Evolutionary conservation across 192 early-diverging fungal species (phyloP), one percentile per base, ranked within the genome.

Genomic region (Mortierella alpina): DNA sequence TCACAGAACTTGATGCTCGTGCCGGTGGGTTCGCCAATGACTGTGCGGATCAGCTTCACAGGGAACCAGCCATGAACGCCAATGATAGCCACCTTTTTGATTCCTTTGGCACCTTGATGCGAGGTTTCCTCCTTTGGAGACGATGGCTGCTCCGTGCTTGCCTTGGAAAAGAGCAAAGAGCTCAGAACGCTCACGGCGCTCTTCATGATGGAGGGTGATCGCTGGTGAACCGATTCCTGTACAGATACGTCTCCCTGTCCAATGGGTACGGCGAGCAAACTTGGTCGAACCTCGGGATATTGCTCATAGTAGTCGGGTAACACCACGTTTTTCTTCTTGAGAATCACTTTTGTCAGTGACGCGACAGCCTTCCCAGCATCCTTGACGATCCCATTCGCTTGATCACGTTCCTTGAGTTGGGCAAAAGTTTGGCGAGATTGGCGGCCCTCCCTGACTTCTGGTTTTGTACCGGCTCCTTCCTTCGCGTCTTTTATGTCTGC

Each of bases 41-140:
- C 88, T 71, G 85, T 89, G 56, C 90, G 84, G 49, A 93, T 86
- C 66, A 90, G 86, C 63, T 91, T 91, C 54, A 88, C 90, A 1
- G 97, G 97, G 72, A 97, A 98, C 95, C 95, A 97, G 7, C 96
- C 96, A 59, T 97, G 96, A 1, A 97, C 89, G 20, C 96, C 95
- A 54, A 98, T 88, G 8, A 98, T 89, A 12, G 86, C 92, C 17
- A 96, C 87, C 9, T 85, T 82, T 48, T 86, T 82, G 17, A 86
- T 73, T 54, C 78, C 86, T 7, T 57, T 59, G 15, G 80, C 20
- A 7, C 68, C 75, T 40, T 39, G 68, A 23, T 71, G 68, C 14
- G 60, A 40, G 0, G 41, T 20, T 2, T 78, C 68, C 42, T 56
- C 49, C 11, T 54, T 53, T 13, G 44, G 6, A 2, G 73, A 44